Base-by-base conservation (phyloP, 371 early-diverging fungal genomes). In the Saksenaea oblongispora region DNA sequence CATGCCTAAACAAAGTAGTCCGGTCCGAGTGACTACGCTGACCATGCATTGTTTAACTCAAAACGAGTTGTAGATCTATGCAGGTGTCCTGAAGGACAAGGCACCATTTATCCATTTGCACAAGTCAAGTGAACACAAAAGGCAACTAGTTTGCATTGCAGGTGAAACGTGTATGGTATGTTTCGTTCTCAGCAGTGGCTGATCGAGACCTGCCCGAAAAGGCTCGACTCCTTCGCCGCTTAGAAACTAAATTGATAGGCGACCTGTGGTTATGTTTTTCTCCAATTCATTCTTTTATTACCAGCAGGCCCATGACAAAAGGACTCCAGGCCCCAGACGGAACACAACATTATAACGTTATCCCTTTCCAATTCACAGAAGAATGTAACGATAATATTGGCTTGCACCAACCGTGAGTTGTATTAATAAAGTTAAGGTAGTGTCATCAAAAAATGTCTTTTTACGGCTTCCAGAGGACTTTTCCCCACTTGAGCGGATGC, bases 281-380 rank as follows among this genome's bases (percentile, higher is more conserved):
- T 63, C 34, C 44, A 27, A n/a, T 55, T 28, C 17, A 31, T 47
- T 22, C 34, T 55, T 31, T 31, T n/a, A 31, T 55, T 8, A 7
- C 14, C 26, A 58, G 18, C 22, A 22, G 0, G 26, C 3, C 9
- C 22, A 47, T 47, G 51, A 47, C 51, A 17, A 47, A 47, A 35
- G 39, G 42, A 57, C 67, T 78, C 34, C 74, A 70, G 22, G 60
- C 66, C 24, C 73, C 73, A 8, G 9, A 18, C 27, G 63, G 64
- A 56, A 67, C 75, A 28, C 55, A 60, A 8, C 17, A 71, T 36
- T 79, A 76, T 60, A 55, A 67, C 22, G 63, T 42, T 15, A 63
- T 74, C 8, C 80, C 76, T 3, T 79, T 76, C 63, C 61, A 72
- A 56, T 79, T 79, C 26, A 75, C 65, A 22, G 76, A 79, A 73